Evolutionary conservation across 129 eudicot genomes (phyloP).

Genomic region (Flaveria sonorensis): DNA sequence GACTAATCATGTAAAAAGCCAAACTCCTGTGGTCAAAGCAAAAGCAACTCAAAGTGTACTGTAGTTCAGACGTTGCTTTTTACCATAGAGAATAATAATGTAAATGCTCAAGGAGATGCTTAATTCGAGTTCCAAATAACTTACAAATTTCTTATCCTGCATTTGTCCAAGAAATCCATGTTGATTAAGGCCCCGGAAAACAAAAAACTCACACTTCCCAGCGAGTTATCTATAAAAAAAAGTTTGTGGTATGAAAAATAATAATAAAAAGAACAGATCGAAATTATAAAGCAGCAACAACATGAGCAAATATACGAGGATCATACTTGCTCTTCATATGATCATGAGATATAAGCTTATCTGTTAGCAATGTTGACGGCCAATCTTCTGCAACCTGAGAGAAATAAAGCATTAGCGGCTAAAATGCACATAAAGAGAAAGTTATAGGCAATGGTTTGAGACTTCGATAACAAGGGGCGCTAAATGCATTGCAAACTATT

Average conservation of each 20-base stretch:
- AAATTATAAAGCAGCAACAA: background rate
- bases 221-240: slow-evolving; percentile 51
- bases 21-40: no score
- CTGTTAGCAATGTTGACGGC: slow-evolving; percentile 72
- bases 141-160: slow-evolving; percentile 87
- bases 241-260: slow-evolving; percentile 4
- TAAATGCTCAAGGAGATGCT: background rate
- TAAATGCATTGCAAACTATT: slow-evolving; percentile 3
- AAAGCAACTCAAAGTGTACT: no score
- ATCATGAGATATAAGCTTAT: slow-evolving; percentile 70
- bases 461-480: background rate
- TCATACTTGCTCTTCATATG: slow-evolving; percentile 75
- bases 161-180: slow-evolving; percentile 87
- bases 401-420: background rate
- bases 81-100: no score
- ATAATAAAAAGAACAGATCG: background rate
- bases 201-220: slow-evolving; percentile 68
- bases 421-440: background rate
- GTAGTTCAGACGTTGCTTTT: no score
- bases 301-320: background rate
- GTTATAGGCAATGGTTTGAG: background rate
- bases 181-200: slow-evolving; percentile 77
- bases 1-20: no score
- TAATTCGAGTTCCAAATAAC: slow-evolving; percentile 26
- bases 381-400: slow-evolving; percentile 65